Percentiles rank a stretch among this genome's conserved stretches.
phyloP scores from a whole-genome alignment of 148 eudicot species.

The Suaeda aralocaspica region DNA sequence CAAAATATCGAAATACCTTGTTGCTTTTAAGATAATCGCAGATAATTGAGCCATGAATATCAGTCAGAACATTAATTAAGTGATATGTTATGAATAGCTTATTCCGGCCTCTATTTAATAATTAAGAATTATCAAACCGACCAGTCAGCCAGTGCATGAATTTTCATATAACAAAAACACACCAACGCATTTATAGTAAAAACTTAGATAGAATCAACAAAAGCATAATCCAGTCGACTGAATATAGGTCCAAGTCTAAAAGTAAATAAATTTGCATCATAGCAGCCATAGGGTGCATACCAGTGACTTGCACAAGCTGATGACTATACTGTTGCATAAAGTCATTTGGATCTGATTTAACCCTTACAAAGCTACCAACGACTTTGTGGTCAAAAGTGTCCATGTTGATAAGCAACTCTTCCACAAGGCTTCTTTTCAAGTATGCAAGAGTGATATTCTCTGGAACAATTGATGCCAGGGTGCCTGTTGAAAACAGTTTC shows the following conservation, averaged over 20 bases:
- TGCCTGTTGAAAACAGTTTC: constrained; percentile 15
- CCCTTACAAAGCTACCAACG: constrained; percentile 30
- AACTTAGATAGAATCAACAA: no score
- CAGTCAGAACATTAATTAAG: no score
- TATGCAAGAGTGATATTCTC: constrained; percentile 28
- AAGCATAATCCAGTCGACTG: neutral
- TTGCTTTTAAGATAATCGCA: no score
- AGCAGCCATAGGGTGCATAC: constrained; percentile 13
- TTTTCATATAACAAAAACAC: no score
- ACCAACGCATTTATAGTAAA: no score
- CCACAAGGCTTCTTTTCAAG: constrained; percentile 26
- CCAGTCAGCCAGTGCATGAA: no score
- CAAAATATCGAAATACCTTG: no score
- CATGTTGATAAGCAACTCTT: constrained; percentile 18
- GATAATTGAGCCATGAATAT: no score
- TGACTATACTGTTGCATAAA: constrained; percentile 23
- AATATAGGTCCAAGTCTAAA: neutral
- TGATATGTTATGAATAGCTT: no score
- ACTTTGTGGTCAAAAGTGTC: constrained; percentile 22
- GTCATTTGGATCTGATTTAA: constrained; percentile 32
- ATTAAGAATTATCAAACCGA: no score
- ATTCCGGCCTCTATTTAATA: no score
- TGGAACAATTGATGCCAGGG: constrained; percentile 23
- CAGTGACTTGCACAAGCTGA: constrained; percentile 36
- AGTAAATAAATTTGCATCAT: neutral